These are phyloP conservation scores for Neocallimastix lanati DNA, from an alignment of 192 early-diverging fungal species.

Conservation along the genomic window DNA sequence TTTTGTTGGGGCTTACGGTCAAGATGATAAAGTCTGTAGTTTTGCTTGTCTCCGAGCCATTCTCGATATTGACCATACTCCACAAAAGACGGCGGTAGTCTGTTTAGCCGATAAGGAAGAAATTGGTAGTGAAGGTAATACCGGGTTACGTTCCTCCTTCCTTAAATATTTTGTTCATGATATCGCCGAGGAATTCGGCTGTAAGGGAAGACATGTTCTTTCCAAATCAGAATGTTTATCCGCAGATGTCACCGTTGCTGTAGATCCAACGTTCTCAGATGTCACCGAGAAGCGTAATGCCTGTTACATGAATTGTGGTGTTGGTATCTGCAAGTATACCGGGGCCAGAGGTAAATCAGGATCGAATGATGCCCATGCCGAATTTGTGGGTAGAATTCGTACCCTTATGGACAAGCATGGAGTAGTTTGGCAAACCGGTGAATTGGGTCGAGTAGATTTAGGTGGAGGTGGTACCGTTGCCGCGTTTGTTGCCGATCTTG, in stretches of 20 bases:
- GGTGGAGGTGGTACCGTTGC: neutral
- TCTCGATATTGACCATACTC: neutral
- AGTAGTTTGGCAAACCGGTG: neutral
- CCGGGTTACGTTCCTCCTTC: neutral
- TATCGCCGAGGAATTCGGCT: neutral
- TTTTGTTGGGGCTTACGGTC: neutral
- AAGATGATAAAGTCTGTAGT: neutral
- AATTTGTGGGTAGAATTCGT: neutral
- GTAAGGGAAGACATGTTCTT: neutral
- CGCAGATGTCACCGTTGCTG: neutral
- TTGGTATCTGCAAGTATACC: neutral
- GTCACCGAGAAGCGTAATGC: neutral
- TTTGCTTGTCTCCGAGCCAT: neutral
- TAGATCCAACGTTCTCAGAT: neutral
- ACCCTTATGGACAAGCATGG: neutral
- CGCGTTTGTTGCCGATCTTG: neutral
- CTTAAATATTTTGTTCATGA: neutral
- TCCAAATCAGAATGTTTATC: neutral
- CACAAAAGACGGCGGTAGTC: neutral
- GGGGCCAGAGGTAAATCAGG: neutral
- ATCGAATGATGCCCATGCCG: neutral
- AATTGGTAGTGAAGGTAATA: neutral
- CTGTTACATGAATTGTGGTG: neutral
- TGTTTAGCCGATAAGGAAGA: neutral
- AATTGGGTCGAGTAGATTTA: neutral